Base-by-base conservation (phyloP, 2,329 filamentous ascomycete species). In the Pseudocercospora macadamiae region DNA sequence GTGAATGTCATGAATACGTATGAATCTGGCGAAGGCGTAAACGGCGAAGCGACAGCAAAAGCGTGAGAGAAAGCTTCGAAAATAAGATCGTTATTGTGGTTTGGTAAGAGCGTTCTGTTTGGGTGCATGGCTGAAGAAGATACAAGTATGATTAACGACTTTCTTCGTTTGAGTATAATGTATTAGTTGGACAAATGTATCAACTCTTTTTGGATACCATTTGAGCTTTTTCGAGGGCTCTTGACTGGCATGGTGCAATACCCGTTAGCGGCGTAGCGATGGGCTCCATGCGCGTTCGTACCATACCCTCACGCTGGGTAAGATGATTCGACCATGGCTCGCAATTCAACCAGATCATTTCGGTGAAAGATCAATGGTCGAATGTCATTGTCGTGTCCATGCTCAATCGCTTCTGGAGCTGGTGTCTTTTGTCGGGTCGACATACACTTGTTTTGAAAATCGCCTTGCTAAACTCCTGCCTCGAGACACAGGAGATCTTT, bases 101-200 rank as follows among this genome's bases (percentile, higher is more conserved):
- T 21, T 21, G 18, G 37, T 4, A 19, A 21, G 8, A 42, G 37
- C 37, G 37, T 21, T 42, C 23, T 16, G 14, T 19, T 42, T 42
- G 37, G 37, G 37, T 19, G 23, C 23, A 32, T 32, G 28, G 28
- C 28, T 18, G 42, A 47, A 23, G 23, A 47, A 47, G 42, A 47
- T 47, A 47, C 42, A 47, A 47, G 42, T 47, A 47, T 47, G 42
- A 47, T 16, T 47, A 47, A 47, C 42, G 42, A 47, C 42, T 23
- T 47, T 47, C 21, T 28, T 14, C n/a, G 12, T 14, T 6, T 47
- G 23, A 47, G 42, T 21, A 47, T 47, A 28, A 47, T 47, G 42
- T 47, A 47, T 26, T 47, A 47, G 42, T 28, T 28, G 42, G 42
- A 47, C 23, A 28, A 3, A 23, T 28, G 42, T 25, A 47, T 47